These are phyloP conservation scores for Diaporthe ilicicola DNA, from an alignment of 2,329 filamentous ascomycete species.

Conservation along the genomic window DNA sequence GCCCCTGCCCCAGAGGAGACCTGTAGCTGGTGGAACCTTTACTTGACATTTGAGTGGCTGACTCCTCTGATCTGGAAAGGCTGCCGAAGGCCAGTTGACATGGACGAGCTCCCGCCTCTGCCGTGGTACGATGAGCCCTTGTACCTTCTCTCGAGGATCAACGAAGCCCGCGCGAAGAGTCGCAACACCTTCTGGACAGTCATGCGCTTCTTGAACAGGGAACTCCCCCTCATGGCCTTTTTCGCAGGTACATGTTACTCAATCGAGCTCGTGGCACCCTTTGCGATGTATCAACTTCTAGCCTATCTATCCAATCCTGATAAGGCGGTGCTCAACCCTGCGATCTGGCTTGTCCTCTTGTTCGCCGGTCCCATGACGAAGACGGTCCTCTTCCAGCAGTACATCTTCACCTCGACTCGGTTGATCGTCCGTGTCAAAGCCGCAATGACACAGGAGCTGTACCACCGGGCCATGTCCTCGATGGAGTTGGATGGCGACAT, in stretches of 20 bases:
- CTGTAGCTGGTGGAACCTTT: slow-evolving; percentile 62
- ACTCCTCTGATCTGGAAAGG: slow-evolving; percentile 58
- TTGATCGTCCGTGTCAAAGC: slow-evolving; percentile 64
- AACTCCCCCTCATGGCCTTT: slow-evolving; percentile 55
- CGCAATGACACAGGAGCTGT: slow-evolving; percentile 66
- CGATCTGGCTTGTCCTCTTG: slow-evolving; percentile 61
- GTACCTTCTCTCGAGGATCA: slow-evolving; percentile 54
- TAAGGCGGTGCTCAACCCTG: slow-evolving; percentile 35
- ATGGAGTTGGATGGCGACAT: slow-evolving; percentile 66
- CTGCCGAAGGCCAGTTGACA: slow-evolving; percentile 51
- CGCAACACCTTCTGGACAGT: slow-evolving; percentile 56
- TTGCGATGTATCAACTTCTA: slow-evolving; percentile 62
- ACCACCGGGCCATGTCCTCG: slow-evolving; percentile 62
- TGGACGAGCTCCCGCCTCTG: slow-evolving; percentile 56
- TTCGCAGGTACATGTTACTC: slow-evolving; percentile 49
- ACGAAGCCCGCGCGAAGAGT: slow-evolving; percentile 52
- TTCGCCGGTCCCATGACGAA: slow-evolving; percentile 59
- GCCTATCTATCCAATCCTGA: slow-evolving; percentile 57
- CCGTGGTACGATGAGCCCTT: slow-evolving; percentile 65
- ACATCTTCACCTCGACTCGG: slow-evolving; percentile 65
- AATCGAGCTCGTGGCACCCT: slow-evolving; percentile 61
- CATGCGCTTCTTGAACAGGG: slow-evolving; percentile 51
- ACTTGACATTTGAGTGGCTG: slow-evolving; percentile 60
- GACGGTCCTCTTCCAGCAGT: slow-evolving; percentile 63
- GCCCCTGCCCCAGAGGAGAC: slow-evolving; percentile 60